Evolutionary conservation across 192 early-diverging fungal species (phyloP), one percentile per base, ranked within the genome.

Genomic region (Pilaira anomala): DNA sequence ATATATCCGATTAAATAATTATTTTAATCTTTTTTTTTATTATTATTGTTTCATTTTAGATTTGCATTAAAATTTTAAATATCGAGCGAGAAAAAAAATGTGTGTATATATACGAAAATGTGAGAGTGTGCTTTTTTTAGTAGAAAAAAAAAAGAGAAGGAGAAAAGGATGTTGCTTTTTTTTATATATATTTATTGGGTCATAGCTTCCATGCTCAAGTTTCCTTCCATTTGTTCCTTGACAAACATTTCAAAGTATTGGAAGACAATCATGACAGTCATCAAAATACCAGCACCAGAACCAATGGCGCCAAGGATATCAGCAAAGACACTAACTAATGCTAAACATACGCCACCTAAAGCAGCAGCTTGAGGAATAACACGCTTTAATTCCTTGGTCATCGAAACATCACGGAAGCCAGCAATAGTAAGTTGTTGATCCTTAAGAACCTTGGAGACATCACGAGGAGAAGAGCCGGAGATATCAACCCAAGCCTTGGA

Each of bases 371-470:
- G 91, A 16, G 97, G 97, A 71, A 99, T 99, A 52, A 98, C 88
- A 62, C 93, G 88, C 87, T 99, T 99, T 68, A 99, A 85, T 85
- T 98, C 96, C 88, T 98, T 99, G 87, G 98, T 98, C 90, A 97
- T 92, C 55, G 93, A 92, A 14, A 80, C 87, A 66, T 97, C 95
- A 72, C 96, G 90, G 77, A 95, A 87, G 29, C 95, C 93, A 28
- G 91, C 87, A 76, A 99, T 90, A 19, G 93, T 92, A 63, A 95
- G 88, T 74, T 91, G 88, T 80, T 99, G 97, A 66, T 97, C 94
- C 76, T 94, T 97, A 72, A 99, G 86, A 83, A 98, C 92, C 55
- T 86, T 88, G 33, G 97, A 94, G 49, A 99, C 94, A 67, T 99
- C 97, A 22, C 96, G 86, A 9, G 97, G 94, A 16, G 94, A 95